Percentiles rank a stretch among this genome's conserved stretches.
These are phyloP conservation scores for Boletus rex-veris DNA, from an alignment of 768 basidiomycete species.

Conservation along the genomic window DNA sequence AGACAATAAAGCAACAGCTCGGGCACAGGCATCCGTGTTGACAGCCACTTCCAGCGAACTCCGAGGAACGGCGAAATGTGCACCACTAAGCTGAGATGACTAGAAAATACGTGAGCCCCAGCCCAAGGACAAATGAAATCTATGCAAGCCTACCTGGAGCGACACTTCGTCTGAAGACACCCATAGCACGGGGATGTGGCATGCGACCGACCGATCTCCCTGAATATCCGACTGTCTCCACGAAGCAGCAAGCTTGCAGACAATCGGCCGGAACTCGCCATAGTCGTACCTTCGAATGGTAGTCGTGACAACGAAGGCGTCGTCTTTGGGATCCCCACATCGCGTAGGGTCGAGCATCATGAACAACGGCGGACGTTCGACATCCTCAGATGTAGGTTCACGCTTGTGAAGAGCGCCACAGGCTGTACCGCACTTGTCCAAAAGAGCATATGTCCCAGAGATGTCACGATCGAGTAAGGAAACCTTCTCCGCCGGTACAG, in stretches of 20 bases:
- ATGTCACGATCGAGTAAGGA: conserved; percentile 71
- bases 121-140: not conserved
- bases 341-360: conserved; percentile 86
- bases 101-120: conserved; percentile 26
- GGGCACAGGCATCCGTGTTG: conserved; percentile 60
- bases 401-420: conserved; percentile 79
- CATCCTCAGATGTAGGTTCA: conserved; percentile 40
- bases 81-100: conserved; percentile 52
- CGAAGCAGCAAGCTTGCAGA: conserved; percentile 66
- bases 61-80: conserved; percentile 64
- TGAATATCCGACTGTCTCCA: conserved; percentile 72
- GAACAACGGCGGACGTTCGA: conserved; percentile 55
- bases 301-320: conserved; percentile 82
- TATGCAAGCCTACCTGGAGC: conserved; percentile 47
- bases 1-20: conserved; percentile 74
- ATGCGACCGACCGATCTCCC: conserved; percentile 48
- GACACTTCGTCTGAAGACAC: conserved; percentile 43
- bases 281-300: conserved; percentile 76
- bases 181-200: conserved; percentile 68
- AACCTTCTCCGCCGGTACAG: conserved; percentile 47
- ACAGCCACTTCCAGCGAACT: conserved; percentile 48
- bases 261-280: conserved; percentile 73
- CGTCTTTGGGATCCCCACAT: conserved; percentile 67
- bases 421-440: conserved; percentile 88
- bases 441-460: conserved; percentile 71